Evolutionary conservation across 352 stramenopile species (phyloP).

Genomic region (Phytophthora sp.): DNA sequence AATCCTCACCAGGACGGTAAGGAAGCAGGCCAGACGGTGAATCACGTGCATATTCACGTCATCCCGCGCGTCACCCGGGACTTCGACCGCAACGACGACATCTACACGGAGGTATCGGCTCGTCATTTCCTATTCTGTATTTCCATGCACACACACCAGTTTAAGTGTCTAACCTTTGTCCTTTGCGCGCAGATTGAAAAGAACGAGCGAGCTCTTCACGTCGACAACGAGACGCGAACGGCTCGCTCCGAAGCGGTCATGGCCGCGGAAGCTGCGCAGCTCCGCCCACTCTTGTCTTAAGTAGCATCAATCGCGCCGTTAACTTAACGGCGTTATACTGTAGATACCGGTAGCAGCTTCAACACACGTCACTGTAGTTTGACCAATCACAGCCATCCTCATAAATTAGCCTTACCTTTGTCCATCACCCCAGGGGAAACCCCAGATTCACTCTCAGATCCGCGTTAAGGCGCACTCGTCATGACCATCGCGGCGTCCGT

Average conservation of each 20-base stretch:
- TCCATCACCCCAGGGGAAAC: conserved; percentile 1
- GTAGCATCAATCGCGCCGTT: neutral
- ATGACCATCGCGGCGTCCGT: conserved; percentile 24
- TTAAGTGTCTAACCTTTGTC: neutral
- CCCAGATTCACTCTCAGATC: conserved; percentile 8
- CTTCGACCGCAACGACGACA: conserved; percentile 91
- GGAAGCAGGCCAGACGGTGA: conserved; percentile 90
- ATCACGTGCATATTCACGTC: conserved; percentile 95
- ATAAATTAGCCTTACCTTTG: conserved; percentile 13
- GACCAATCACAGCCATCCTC: conserved; percentile 21
- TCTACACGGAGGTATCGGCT: conserved; percentile 87
- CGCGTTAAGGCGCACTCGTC: neutral
- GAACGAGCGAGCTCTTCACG: conserved; percentile 51
- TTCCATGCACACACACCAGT: too few relatives aligned
- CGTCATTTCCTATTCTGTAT: neutral
- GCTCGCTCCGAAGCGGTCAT: conserved; percentile 84
- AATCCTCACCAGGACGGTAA: conserved; percentile 70
- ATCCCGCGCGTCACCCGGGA: conserved; percentile 81
- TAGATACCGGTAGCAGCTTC: too few relatives aligned
- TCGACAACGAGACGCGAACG: conserved; percentile 77
- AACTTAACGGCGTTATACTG: too few relatives aligned
- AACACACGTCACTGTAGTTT: conserved; percentile 9
- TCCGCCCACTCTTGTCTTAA: conserved; percentile 43
- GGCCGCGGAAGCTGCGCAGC: conserved; percentile 68
- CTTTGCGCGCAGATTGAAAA: conserved; percentile 56